Evolutionary conservation across 495 filamentous ascomycete genomes (phyloP).

Genomic region (Tetracladium marchalianum): DNA sequence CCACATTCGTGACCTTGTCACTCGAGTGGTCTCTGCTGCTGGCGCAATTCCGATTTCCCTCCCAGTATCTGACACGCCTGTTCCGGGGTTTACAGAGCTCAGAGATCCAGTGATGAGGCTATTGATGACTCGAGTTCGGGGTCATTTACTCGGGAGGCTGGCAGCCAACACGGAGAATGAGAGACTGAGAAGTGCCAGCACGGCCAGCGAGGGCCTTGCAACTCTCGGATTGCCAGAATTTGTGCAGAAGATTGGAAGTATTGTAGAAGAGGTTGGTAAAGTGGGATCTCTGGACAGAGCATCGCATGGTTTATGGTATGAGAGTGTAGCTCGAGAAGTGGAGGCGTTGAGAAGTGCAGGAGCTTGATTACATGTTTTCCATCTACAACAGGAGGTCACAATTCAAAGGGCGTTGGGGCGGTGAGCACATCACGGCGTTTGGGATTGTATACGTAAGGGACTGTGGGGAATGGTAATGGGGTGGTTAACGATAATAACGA

Average conservation of each 20-base stretch:
- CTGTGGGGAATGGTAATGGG: too few species aligned
- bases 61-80: slow-evolving; percentile 31
- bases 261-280: slow-evolving; percentile 69
- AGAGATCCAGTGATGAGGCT: slow-evolving; percentile 74
- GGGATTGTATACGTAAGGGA: too few species aligned
- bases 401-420: too few species aligned
- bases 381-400: too few species aligned
- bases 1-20: slow-evolving; percentile 43
- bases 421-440: too few species aligned
- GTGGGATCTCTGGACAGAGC: slow-evolving; percentile 72
- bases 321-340: slow-evolving; percentile 43
- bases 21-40: slow-evolving; percentile 37
- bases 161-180: slow-evolving; percentile 69
- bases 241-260: slow-evolving; percentile 68
- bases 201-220: slow-evolving; percentile 74
- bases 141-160: slow-evolving; percentile 68
- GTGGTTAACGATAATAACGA: too few species aligned
- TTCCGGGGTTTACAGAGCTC: slow-evolving; percentile 28
- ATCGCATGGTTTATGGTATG: slow-evolving; percentile 74
- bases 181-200: slow-evolving; percentile 68
- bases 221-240: slow-evolving; percentile 80
- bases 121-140: slow-evolving; percentile 61
- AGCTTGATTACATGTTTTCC: too few species aligned
- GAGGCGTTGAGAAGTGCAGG: too few species aligned
- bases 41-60: slow-evolving; percentile 22